A percentile compares a stretch with the other conserved stretches of the same genome.
These are phyloP conservation scores for Fusarium illudens DNA, from an alignment of 2,329 filamentous ascomycete species.

Conservation along the genomic window DNA sequence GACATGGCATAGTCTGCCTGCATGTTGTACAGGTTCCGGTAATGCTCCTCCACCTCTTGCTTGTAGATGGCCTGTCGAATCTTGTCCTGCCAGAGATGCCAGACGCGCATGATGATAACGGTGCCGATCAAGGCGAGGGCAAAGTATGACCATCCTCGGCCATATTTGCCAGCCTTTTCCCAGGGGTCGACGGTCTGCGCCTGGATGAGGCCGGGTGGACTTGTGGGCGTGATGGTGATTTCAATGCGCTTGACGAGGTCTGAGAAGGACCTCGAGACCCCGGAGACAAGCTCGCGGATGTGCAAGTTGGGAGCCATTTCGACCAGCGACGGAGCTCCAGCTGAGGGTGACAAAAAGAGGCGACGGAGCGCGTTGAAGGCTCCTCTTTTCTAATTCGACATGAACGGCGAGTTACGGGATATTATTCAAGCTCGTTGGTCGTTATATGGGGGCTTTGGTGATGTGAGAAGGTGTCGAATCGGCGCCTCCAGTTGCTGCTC, in stretches of 20 bases:
- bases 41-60: conserved; percentile 76
- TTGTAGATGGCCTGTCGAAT: conserved; percentile 90
- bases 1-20: conserved; percentile 58
- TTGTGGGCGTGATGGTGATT: conserved; percentile 67
- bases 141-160: conserved; percentile 88
- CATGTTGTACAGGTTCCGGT: conserved; percentile 61
- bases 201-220: conserved; percentile 68
- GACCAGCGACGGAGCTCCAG: conserved; percentile 42
- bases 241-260: conserved; percentile 63
- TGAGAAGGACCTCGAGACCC: conserved; percentile 47
- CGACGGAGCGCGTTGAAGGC: conserved; percentile 39
- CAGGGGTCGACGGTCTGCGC: conserved; percentile 79
- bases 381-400: conserved; percentile 39
- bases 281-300: conserved; percentile 45
- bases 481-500: conserved; percentile 13
- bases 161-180: conserved; percentile 84
- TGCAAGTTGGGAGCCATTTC: conserved; percentile 54
- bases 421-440: conserved; percentile 8
- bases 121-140: conserved; percentile 74
- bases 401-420: conserved; percentile 23
- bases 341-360: conserved; percentile 17
- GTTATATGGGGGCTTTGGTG: not conserved
- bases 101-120: conserved; percentile 76
- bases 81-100: conserved; percentile 93
- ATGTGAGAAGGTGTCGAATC: not conserved